Percentiles rank a stretch among this genome's conserved stretches.
Evolutionary conservation across 164 flowering plant genomes (phyloP).

Genomic region (Piper longum): DNA sequence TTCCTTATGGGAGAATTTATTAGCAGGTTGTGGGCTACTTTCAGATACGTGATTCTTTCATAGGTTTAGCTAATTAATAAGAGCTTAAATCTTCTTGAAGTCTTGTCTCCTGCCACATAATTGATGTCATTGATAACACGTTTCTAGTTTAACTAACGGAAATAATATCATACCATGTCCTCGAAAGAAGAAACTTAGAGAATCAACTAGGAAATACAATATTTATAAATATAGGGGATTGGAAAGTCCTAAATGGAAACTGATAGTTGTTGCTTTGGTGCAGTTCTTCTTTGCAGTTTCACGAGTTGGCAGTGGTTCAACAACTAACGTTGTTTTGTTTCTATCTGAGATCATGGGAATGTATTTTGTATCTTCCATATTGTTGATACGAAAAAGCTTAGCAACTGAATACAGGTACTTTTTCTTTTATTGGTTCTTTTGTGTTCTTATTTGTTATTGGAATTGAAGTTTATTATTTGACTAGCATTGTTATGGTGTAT

Average conservation of each 20-base stretch:
- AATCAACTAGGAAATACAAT: background rate
- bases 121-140: background rate
- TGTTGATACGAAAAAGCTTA: constrained; percentile 87
- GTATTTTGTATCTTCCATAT: constrained; percentile 93
- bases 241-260: background rate
- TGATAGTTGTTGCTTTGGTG: constrained; percentile 8
- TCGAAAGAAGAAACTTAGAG: background rate
- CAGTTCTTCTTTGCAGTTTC: constrained; percentile 99
- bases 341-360: constrained; percentile 97
- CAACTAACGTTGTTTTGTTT: constrained; percentile 91
- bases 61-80: background rate
- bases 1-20: no score
- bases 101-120: background rate
- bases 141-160: background rate
- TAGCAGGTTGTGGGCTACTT: no score
- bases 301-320: constrained; percentile 93
- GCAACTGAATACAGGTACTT: constrained; percentile 82
- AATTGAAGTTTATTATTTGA: no score
- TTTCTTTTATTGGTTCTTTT: background rate
- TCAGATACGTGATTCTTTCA: background rate
- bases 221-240: background rate
- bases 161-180: background rate
- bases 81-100: background rate
- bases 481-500: no score
- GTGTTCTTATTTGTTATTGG: background rate